phyloP scores from a whole-genome alignment of 2,329 filamentous ascomycete genomes.

The Nothomitra cinnamomea region DNA sequence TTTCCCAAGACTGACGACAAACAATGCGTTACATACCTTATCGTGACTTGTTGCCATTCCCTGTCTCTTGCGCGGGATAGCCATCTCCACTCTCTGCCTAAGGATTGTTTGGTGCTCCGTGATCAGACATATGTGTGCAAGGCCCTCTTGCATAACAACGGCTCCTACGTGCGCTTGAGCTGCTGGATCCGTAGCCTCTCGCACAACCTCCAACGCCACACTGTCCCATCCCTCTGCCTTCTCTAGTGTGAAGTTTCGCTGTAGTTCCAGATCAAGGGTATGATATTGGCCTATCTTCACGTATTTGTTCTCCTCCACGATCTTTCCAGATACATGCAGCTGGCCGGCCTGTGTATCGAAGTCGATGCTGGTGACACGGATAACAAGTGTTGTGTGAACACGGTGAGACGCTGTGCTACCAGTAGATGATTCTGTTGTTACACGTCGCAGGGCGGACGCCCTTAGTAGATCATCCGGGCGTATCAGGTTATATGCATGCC shows the following conservation, averaged over 20 bases:
- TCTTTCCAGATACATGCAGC: conserved; percentile 49
- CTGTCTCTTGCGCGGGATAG: conserved; percentile 50
- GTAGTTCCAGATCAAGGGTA: conserved; percentile 69
- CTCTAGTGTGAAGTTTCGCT: conserved; percentile 73
- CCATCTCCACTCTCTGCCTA: conserved; percentile 49
- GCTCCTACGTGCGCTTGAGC: conserved; percentile 72
- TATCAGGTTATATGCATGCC: conserved; percentile 62
- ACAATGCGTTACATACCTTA: conserved; percentile 22
- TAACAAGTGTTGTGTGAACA: conserved; percentile 46
- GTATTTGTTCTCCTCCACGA: conserved; percentile 47
- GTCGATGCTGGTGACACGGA: conserved; percentile 47
- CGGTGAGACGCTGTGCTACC: conserved; percentile 46
- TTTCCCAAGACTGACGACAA: not conserved
- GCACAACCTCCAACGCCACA: conserved; percentile 60
- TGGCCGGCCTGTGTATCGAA: conserved; percentile 53
- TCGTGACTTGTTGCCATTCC: conserved; percentile 44
- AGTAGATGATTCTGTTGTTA: conserved; percentile 41
- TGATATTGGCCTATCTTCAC: conserved; percentile 52
- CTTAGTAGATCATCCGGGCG: conserved; percentile 45
- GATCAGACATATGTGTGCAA: conserved; percentile 69
- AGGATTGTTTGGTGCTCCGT: conserved; percentile 65
- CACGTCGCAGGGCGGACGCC: conserved; percentile 47
- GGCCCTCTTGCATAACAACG: conserved; percentile 81
- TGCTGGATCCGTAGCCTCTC: conserved; percentile 62
- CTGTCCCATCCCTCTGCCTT: conserved; percentile 84